Percentiles rank a stretch among this genome's conserved stretches.
These are phyloP conservation scores for Gardenia jasminoides DNA, from an alignment of 257 asterid species.

Conservation along the genomic window DNA sequence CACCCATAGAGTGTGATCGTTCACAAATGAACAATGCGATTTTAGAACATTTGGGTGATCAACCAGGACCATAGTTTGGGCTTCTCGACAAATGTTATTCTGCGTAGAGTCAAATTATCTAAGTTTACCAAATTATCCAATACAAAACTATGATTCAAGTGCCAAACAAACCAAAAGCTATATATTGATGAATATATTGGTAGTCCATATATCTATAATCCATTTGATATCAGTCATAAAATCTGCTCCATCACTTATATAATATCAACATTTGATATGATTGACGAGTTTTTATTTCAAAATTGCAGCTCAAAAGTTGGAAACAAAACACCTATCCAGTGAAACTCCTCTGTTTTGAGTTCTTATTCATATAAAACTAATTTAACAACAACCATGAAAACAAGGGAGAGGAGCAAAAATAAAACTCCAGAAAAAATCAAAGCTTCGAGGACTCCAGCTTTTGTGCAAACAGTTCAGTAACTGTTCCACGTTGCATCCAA, in stretches of 20 bases:
- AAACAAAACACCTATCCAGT: not conserved
- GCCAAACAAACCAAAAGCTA: not conserved
- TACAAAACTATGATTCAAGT: not conserved
- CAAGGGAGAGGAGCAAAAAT: not conserved
- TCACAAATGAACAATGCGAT: slow-evolving; percentile 92
- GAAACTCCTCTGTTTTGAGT: not conserved
- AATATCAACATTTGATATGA: too few relatives aligned
- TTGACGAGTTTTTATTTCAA: not conserved
- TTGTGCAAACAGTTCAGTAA: too few relatives aligned
- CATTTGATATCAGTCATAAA: too few relatives aligned
- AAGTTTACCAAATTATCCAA: slow-evolving; percentile 27
- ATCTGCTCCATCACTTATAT: too few relatives aligned
- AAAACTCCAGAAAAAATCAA: not conserved
- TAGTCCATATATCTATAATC: too few relatives aligned
- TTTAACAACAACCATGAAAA: not conserved
- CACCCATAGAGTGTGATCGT: slow-evolving; percentile 89
- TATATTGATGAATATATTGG: too few relatives aligned
- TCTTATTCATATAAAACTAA: not conserved
- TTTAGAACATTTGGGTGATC: slow-evolving; percentile 95
- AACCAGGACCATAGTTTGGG: slow-evolving; percentile 91
- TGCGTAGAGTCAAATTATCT: slow-evolving; percentile 19
- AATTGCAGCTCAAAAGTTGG: not conserved
- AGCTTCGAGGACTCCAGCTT: not conserved
- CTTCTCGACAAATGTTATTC: slow-evolving; percentile 92
- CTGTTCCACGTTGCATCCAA: too few relatives aligned